Base-by-base conservation (phyloP, 768 basidiomycete genomes). In the Kwoniella sp. region DNA sequence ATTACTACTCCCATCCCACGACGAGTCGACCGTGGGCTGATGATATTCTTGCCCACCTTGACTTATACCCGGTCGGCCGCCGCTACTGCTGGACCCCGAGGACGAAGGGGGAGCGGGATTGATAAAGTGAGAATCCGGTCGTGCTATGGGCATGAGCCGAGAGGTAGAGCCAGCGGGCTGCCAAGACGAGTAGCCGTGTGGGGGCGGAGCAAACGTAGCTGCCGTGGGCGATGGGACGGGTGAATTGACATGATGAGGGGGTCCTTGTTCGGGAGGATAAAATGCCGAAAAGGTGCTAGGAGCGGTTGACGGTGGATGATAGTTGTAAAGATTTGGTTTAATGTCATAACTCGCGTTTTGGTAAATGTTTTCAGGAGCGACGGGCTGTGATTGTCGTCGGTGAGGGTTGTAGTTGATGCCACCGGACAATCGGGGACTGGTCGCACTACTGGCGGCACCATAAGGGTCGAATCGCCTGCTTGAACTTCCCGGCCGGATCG, bases 401-500 rank as follows among this genome's bases (percentile, higher is more conserved):
- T 57, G 36, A 6, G 48, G 24, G 30, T 40, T n/a, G 5, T 50
- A 63, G 10, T 48, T 55, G 25, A 61, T 7, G 25, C 52, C 55
- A 0, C 53, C 46, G 22, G 52, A 58, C 15, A 22, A 29, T 37
- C 48, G 63, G 7, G 53, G 67, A 49, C 48, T 51, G 36, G 46
- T 55, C 29, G 63, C 62, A 22, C 24, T 33, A 29, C 60, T 51
- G 4, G 51, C 60, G 4, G 51, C n/a, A n/a, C 63, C 54, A 48
- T 69, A 69, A 21, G 68, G 68, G 9, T 69, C 68, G 40, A 52
- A 69, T 30, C 68, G 49, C 12, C 68, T 27, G 36, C 57, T 57
- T 24, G 68, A 69, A 22, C 58, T 61, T 33, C 50, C 25, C 10
- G 68, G 64, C 21, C 64, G 49, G 10, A 63, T 57, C 3, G 50